A percentile compares a stretch with the other conserved stretches of the same genome.
Conservation (phyloP, 1,284 basidiomycete genomes). For the Omphalotus olearius region DNA sequence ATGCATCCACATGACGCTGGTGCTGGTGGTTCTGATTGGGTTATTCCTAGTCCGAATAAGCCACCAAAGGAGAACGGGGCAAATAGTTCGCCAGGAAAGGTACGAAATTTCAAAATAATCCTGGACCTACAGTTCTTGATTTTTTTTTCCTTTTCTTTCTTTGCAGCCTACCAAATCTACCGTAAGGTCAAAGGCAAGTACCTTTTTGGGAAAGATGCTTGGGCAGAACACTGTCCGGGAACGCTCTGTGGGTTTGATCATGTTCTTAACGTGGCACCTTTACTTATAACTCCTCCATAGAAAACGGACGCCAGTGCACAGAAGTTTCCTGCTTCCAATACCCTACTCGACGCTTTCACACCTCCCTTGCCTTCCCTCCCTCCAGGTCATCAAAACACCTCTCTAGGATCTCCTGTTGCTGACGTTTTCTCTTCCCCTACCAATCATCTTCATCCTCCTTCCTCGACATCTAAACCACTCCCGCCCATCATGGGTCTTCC, state of each 20-base stretch:
- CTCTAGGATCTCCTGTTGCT: conserved; percentile 38
- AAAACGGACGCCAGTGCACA: conserved; percentile 39
- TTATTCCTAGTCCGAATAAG: conserved; percentile 37
- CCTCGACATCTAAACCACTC: conserved; percentile 54
- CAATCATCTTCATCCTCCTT: conserved; percentile 26
- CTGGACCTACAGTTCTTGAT: neutral
- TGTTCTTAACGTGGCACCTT: conserved; percentile 9
- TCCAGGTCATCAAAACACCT: conserved; percentile 33
- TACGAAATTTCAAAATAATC: conserved; percentile 18
- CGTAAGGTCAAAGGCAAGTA: conserved; percentile 70
- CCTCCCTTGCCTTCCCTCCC: conserved; percentile 75
- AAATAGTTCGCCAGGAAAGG: conserved; percentile 37
- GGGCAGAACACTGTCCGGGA: conserved; percentile 61
- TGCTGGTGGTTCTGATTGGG: conserved; percentile 40
- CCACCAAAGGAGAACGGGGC: conserved; percentile 24
- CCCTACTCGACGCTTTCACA: conserved; percentile 43
- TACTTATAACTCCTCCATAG: conserved; percentile 21
- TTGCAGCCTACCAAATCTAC: conserved; percentile 50
- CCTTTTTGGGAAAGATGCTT: conserved; percentile 73
- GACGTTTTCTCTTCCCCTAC: conserved; percentile 46
- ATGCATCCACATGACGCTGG: conserved; percentile 13
- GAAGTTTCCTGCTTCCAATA: conserved; percentile 23
- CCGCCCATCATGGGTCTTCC: conserved; percentile 44
- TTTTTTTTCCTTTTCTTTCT: conserved; percentile 8
- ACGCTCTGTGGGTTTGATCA: conserved; percentile 52